Conservation (phyloP, 371 early-diverging fungal genomes). For the Phascolomyces articulosus region DNA sequence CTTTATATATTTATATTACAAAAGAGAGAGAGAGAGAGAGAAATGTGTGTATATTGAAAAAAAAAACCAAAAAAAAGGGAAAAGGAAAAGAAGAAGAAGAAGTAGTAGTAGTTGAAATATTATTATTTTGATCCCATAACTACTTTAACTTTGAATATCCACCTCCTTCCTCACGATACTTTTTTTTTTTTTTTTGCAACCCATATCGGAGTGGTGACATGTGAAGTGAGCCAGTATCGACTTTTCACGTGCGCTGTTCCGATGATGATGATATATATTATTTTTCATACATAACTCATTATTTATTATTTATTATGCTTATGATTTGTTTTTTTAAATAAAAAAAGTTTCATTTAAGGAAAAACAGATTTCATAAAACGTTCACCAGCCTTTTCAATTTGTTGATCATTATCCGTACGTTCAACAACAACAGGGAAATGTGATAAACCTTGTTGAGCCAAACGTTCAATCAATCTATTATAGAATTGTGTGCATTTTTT, state of each 20-base stretch:
- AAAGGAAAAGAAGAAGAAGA: slow-evolving; percentile 2
- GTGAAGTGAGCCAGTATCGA: slow-evolving; percentile 6
- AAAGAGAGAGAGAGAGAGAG: neutral
- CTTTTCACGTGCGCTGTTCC: slow-evolving; percentile 12
- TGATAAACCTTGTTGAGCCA: slow-evolving; percentile 15
- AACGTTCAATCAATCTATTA: slow-evolving; percentile 14
- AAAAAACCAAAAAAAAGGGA: neutral
- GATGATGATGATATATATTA: neutral
- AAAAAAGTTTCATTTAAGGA: no score
- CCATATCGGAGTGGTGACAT: slow-evolving; percentile 4
- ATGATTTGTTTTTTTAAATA: neutral
- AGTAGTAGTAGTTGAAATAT: no score
- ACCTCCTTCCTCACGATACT: neutral
- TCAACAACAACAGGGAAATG: slow-evolving; percentile 21
- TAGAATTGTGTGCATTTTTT: no score
- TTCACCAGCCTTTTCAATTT: slow-evolving; percentile 18
- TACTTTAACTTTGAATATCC: neutral
- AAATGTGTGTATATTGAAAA: neutral
- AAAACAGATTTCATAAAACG: slow-evolving; percentile 10
- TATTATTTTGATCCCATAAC: slow-evolving; percentile 12
- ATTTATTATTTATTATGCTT: neutral
- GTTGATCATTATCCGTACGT: slow-evolving; percentile 16
- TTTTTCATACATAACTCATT: neutral
- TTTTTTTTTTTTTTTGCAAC: slow-evolving; percentile 2
- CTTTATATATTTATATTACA: no score